Conservation (phyloP, 441 rosid genomes). For the Erysimum cheiri region DNA sequence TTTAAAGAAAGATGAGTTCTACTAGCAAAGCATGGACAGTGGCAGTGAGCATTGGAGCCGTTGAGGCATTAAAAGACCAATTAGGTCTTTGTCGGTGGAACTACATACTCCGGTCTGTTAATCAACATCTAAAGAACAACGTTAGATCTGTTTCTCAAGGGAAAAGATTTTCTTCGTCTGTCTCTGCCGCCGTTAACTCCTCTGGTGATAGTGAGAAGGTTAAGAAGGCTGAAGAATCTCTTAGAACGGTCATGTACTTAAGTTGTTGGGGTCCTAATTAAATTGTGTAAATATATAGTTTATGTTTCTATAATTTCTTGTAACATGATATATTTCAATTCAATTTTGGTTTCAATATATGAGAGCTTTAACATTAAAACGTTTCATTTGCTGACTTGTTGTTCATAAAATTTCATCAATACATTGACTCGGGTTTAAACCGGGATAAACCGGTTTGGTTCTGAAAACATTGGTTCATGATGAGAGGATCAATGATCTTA, state of each 20-base stretch:
- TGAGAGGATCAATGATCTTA: too few relatives aligned
- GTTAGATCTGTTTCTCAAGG: conserved; percentile 50
- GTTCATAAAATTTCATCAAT: too few relatives aligned
- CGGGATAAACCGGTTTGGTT: too few relatives aligned
- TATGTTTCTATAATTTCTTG: neutral
- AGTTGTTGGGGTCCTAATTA: conserved; percentile 81
- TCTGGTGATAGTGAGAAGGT: conserved; percentile 44
- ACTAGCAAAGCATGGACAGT: conserved; percentile 40
- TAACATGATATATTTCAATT: neutral
- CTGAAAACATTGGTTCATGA: too few relatives aligned
- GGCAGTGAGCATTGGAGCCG: conserved; percentile 41
- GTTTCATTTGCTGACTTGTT: too few relatives aligned
- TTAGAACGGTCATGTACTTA: conserved; percentile 75
- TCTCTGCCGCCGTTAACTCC: conserved; percentile 42
- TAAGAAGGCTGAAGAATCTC: conserved; percentile 67
- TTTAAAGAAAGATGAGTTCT: conserved; percentile 36
- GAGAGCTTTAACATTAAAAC: too few relatives aligned
- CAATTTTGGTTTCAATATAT: neutral
- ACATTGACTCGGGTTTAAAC: too few relatives aligned
- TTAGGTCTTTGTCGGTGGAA: conserved; percentile 54
- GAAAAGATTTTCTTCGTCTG: conserved; percentile 48
- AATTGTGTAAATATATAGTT: neutral
- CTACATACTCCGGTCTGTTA: conserved; percentile 42
- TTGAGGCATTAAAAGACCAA: conserved; percentile 44
- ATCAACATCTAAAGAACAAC: conserved; percentile 42